Base-by-base conservation (phyloP, 2,329 filamentous ascomycete genomes). In the Curvularia hawaiiensis region DNA sequence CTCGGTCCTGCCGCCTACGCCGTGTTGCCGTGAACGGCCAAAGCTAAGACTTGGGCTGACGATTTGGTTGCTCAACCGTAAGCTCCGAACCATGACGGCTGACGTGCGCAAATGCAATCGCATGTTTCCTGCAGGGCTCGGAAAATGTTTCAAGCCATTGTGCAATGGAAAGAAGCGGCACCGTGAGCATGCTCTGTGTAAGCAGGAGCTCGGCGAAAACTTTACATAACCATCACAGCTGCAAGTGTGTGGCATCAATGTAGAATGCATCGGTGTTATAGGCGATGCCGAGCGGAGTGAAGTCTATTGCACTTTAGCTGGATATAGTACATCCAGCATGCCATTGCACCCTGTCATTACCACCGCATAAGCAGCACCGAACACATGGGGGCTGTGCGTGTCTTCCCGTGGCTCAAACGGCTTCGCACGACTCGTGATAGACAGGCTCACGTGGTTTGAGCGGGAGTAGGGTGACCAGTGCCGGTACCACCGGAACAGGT, bases 401-500 rank as follows among this genome's bases (percentile, higher is more conserved):
- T 31, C 26, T 7, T 31, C 10, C 30, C 11, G 9, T 31, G 30
- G 33, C 33, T 16, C 30, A 22, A 38, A 16, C n/a, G 40, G 33
- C 18, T 47, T 33, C n/a, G n/a, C 44, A 20, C 44, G 44, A 47
- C 28, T 47, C 30, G 41, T 20, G 6, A 11, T 28, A 28, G 7
- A 28, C 14, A 3, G 31, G 40, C 18, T 26, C 43, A 46, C 28
- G 43, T 46, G 43, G 43, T 22, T 8, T 31, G n/a, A 30, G 16
- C 44, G 44, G 31, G 18, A 14, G 20, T 43, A 24, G 43, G 47
- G 22, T 39, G 20, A 24, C 20, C 5, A 31, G 30, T 31, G 49
- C 47, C 41, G 43, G 48, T n/a, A 33, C n/a, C 33, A 20, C 38
- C 48, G 20, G 18, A 46, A 40, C 26, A 56, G 53, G 48, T 48